phyloP scores from a whole-genome alignment of 2,329 filamentous ascomycete genomes.

The Pseudogymnoascus sp. region DNA sequence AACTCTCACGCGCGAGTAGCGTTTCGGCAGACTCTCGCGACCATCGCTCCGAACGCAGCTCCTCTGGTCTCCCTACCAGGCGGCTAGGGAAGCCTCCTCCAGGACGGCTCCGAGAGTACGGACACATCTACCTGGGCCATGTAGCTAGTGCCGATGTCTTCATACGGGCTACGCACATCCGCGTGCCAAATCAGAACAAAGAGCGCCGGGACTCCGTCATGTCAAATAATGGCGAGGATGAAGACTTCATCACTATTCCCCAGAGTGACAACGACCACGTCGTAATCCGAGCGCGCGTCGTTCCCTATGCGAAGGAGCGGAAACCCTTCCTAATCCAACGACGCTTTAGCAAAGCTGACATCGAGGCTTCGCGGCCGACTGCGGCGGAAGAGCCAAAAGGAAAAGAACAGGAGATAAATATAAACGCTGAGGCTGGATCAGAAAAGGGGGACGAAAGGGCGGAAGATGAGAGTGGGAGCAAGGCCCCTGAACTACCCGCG shows the following conservation, averaged over 20 bases:
- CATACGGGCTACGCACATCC: constrained; percentile 35
- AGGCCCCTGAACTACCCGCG: constrained; percentile 1
- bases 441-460: not conserved
- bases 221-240: not conserved
- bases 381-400: not conserved
- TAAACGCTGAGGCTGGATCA: not conserved
- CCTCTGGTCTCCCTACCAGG: constrained; percentile 16
- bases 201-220: not conserved
- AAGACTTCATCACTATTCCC: not conserved
- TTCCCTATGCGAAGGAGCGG: constrained; percentile 33
- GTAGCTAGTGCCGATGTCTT: constrained; percentile 37
- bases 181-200: constrained; percentile 24
- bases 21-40: not conserved
- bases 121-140: constrained; percentile 35
- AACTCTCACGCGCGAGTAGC: not conserved
- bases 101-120: constrained; percentile 35
- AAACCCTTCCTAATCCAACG: constrained; percentile 42
- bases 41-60: not conserved
- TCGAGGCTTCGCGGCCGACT: constrained; percentile 29
- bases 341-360: constrained; percentile 34
- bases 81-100: constrained; percentile 22
- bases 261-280: constrained; percentile 16
- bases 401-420: not conserved
- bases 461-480: not conserved
- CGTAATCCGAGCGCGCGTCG: constrained; percentile 37